Conservation (phyloP, 2,329 filamentous ascomycete genomes). For the Monosporascus sp. region DNA sequence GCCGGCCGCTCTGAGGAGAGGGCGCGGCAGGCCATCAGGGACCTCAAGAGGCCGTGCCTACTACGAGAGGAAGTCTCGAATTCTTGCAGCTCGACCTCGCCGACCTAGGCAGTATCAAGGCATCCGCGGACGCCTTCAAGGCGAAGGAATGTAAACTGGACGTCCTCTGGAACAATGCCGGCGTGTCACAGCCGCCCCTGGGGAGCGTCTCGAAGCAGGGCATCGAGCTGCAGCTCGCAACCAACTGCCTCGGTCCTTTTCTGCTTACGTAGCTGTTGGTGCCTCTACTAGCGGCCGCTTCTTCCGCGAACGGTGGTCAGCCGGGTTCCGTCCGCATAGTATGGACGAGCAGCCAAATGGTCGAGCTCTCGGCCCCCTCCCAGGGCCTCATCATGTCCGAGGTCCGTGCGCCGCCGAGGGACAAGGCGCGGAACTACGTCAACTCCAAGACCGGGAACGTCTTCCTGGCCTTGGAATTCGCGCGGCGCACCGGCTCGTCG, state of each 20-base stretch:
- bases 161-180: conserved; percentile 19
- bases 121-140: conserved; percentile 6
- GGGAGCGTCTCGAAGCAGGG: conserved; percentile 26
- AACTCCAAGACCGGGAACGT: conserved; percentile 17
- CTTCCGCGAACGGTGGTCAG: neutral
- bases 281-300: conserved; percentile 24
- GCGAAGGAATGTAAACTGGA: conserved; percentile 9
- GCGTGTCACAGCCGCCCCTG: conserved; percentile 13
- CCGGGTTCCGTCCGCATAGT: conserved; percentile 10
- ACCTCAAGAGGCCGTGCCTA: neutral
- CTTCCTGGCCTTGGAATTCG: conserved; percentile 13
- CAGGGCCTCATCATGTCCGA: conserved; percentile 13
- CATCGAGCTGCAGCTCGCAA: conserved; percentile 30
- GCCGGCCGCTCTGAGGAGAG: conserved; percentile 10
- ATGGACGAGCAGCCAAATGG: conserved; percentile 12
- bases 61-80: conserved; percentile 2
- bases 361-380: conserved; percentile 13
- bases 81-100: conserved; percentile 14
- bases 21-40: conserved; percentile 7
- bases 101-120: conserved; percentile 11
- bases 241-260: conserved; percentile 30
- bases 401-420: conserved; percentile 7
- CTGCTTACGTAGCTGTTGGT: conserved; percentile 30
- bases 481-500: conserved; percentile 1
- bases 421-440: conserved; percentile 10